Base-by-base conservation (phyloP, 208 protist species). In the Kentomonas sorsogonicus region DNA sequence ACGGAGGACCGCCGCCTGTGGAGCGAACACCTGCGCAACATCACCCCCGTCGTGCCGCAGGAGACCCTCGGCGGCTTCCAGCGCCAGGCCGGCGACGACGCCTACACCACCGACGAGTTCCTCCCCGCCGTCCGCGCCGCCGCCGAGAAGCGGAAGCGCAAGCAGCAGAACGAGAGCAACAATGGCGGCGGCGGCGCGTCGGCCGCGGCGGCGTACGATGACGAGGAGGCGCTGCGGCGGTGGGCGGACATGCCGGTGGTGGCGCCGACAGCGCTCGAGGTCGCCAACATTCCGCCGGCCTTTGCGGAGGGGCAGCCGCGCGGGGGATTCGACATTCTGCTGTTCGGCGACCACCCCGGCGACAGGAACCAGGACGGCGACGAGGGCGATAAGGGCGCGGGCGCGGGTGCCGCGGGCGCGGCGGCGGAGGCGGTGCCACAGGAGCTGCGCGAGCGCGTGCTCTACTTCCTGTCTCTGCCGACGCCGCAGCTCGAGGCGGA, bases 1-100 rank as follows among this genome's bases (percentile, higher is more conserved):
- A 63, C 64, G 27, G 73, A 73, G 23, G 89, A 95, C 60, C 83
- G 75, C 20, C 80, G 89, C n/a, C 60, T 95, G 20, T 95, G 84
- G 82, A 65, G 65, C 10, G 86, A 95, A 65, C 80, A 89, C 60
- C 65, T 95, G 45, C 72, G 79, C 6, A 85, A 91, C 43, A 74
- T 95, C 33, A 69, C 76, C 23, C 86, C 86, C 7, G 82, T 90
- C 38, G 66, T 90, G 30, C 82, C 86, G 16, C 72, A 76, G 47
- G 79, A 89, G 63, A 67, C 82, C 9, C 69, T 89, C 0, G 86
- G 79, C 16, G 86, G 86, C 3, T 62, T 63, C 4, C 36, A 38
- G 31, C 16, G 60, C 4, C 61, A 71, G 44, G 59, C 36, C 20
- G 20, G 6, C 3, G 25, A 15, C 7, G 45, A 48, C 0, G 30